Evolutionary conservation across 1,284 basidiomycete species (phyloP).

Genomic region (Ustilago nuda): DNA sequence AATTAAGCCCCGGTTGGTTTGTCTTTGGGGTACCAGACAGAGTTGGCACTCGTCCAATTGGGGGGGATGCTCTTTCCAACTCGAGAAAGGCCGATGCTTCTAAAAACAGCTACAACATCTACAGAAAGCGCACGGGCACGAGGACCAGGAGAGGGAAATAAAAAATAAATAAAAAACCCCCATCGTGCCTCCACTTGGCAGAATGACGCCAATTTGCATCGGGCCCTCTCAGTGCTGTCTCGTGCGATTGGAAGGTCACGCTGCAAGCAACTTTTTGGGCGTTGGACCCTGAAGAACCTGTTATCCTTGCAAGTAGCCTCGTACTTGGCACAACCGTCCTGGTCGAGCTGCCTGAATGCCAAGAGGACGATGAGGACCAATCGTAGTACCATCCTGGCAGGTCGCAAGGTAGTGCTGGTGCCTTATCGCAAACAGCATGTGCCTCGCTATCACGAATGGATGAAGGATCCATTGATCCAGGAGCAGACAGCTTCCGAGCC

Average conservation of each 20-base stretch:
- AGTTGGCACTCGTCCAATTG: not conserved
- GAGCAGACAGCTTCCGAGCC: constrained; percentile 87
- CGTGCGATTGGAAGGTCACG: constrained; percentile 8
- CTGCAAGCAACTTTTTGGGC: not conserved
- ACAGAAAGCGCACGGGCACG: not conserved
- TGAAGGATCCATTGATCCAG: constrained; percentile 81
- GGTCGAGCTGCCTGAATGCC: too few relatives aligned
- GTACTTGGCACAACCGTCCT: not conserved
- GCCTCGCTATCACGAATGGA: constrained; percentile 84
- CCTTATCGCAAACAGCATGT: constrained; percentile 73
- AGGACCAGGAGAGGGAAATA: not conserved
- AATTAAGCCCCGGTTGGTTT: not conserved
- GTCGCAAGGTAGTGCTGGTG: constrained; percentile 76
- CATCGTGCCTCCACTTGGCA: constrained; percentile 18
- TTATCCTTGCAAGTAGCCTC: not conserved
- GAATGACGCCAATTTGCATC: constrained; percentile 43
- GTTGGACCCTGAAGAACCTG: constrained; percentile 11
- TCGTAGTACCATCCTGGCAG: constrained; percentile 76
- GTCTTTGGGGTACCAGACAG: not conserved
- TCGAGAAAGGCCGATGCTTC: constrained; percentile 10
- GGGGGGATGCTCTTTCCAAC: not conserved
- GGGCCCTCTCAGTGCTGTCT: not conserved
- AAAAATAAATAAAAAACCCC: not conserved
- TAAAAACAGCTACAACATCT: constrained; percentile 15
- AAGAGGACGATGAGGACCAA: constrained; percentile 75